These are phyloP conservation scores for Eucalyptus regnans DNA, from an alignment of 345 rosid genomes.

Conservation along the genomic window DNA sequence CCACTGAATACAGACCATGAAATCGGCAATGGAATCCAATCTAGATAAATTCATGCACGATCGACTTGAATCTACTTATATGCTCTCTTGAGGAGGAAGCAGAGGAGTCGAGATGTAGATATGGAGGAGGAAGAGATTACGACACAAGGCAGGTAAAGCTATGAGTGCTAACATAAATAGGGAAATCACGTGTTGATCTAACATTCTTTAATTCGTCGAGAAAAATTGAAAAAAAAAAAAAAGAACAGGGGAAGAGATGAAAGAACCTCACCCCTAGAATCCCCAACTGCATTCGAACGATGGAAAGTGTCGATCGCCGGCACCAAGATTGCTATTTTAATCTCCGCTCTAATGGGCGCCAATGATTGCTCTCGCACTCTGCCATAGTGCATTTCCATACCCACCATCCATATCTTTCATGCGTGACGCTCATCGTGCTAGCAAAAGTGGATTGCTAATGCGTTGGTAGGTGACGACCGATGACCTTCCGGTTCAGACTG, in stretches of 20 bases:
- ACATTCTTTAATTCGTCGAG: too few relatives aligned
- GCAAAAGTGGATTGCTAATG: not conserved
- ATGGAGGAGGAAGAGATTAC: not conserved
- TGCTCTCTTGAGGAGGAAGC: not conserved
- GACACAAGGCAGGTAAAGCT: not conserved
- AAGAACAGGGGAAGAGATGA: not conserved
- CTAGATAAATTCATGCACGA: not conserved
- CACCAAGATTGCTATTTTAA: not conserved
- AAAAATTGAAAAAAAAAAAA: accelerated
- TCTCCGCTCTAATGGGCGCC: not conserved
- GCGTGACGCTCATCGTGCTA: not conserved
- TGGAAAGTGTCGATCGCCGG: not conserved
- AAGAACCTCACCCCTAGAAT: not conserved
- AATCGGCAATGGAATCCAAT: accelerated
- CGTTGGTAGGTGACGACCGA: not conserved
- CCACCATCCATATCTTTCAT: not conserved
- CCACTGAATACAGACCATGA: not conserved
- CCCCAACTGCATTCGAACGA: not conserved
- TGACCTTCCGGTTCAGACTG: not conserved
- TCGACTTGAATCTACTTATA: not conserved
- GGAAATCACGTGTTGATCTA: not conserved
- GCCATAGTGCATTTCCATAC: not conserved
- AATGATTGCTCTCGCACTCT: not conserved
- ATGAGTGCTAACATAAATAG: not conserved
- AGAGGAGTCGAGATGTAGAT: not conserved